phyloP scores from a whole-genome alignment of 176 grass and related monocot genomes.

The Avena sativa region DNA sequence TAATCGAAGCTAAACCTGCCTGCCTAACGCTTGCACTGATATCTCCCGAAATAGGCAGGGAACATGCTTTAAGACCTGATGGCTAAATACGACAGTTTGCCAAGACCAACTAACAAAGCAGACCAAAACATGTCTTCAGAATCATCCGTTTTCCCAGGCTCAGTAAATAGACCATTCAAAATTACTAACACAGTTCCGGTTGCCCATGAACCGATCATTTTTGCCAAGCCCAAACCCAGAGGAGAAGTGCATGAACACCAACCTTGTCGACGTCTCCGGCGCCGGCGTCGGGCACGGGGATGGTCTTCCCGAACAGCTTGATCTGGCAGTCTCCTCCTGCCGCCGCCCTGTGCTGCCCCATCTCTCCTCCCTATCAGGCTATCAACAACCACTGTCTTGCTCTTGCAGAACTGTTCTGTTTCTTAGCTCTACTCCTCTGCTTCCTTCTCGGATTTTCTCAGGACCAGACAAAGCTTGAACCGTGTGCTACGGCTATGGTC shows the following conservation, averaged over 20 bases:
- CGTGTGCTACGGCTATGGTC: neutral
- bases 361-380: neutral
- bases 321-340: constrained; percentile 56
- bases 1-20: constrained; percentile 28
- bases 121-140: neutral
- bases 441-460: neutral
- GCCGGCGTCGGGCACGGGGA: constrained; percentile 53
- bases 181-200: neutral
- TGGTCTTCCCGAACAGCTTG: constrained; percentile 88
- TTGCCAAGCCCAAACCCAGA: no score
- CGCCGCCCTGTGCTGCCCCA: constrained; percentile 40
- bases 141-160: neutral
- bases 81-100: neutral
- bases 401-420: neutral
- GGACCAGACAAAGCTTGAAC: neutral
- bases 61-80: neutral
- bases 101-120: constrained; percentile 16
- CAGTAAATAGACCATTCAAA: neutral
- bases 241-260: neutral
- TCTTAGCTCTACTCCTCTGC: neutral
- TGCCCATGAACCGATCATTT: neutral
- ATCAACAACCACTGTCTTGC: neutral
- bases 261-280: constrained; percentile 52
- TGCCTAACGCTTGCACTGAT: neutral
- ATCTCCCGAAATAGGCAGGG: neutral